These are phyloP conservation scores for Zymoseptoria crescenta DNA, from an alignment of 2,329 filamentous ascomycete species.

Conservation along the genomic window DNA sequence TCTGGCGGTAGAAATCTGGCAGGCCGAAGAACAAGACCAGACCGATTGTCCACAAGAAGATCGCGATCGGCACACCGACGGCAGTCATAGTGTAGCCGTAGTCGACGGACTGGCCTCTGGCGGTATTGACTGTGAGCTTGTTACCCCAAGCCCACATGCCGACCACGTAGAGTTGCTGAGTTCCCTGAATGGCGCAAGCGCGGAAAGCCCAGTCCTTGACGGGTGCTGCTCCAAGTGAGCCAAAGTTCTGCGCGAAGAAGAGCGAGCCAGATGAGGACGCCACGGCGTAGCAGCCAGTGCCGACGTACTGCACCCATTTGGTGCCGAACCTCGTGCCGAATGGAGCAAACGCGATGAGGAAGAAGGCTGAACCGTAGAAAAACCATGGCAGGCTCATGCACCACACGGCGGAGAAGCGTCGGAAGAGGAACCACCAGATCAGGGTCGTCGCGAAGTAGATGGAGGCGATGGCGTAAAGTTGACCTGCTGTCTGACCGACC, in stretches of 20 bases:
- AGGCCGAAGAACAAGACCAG: slow-evolving; percentile 52
- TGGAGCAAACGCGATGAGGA: slow-evolving; percentile 57
- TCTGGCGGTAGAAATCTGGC: slow-evolving; percentile 58
- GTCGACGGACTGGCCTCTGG: slow-evolving; percentile 32
- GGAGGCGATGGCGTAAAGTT: slow-evolving; percentile 53
- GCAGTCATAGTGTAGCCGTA: slow-evolving; percentile 33
- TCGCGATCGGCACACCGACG: slow-evolving; percentile 51
- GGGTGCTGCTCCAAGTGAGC: slow-evolving; percentile 45
- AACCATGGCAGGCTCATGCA: slow-evolving; percentile 54
- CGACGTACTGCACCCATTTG: slow-evolving; percentile 53
- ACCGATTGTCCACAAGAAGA: slow-evolving; percentile 51
- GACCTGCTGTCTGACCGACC: slow-evolving; percentile 50
- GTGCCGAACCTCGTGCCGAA: slow-evolving; percentile 38
- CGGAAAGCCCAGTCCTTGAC: slow-evolving; percentile 61
- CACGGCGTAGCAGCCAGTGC: slow-evolving; percentile 53
- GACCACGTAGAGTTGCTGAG: slow-evolving; percentile 58
- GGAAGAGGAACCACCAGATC: slow-evolving; percentile 57
- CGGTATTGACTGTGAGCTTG: slow-evolving; percentile 41
- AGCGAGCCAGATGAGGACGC: slow-evolving; percentile 57
- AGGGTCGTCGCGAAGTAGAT: slow-evolving; percentile 53
- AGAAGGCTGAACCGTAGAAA: slow-evolving; percentile 56
- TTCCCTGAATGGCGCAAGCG: slow-evolving; percentile 58
- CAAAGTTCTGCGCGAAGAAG: slow-evolving; percentile 59
- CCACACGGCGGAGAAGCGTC: slow-evolving; percentile 49
- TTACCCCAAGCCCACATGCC: slow-evolving; percentile 62